Base-by-base conservation (phyloP, 805 yeast species). In the Spathaspora gorwiae region DNA sequence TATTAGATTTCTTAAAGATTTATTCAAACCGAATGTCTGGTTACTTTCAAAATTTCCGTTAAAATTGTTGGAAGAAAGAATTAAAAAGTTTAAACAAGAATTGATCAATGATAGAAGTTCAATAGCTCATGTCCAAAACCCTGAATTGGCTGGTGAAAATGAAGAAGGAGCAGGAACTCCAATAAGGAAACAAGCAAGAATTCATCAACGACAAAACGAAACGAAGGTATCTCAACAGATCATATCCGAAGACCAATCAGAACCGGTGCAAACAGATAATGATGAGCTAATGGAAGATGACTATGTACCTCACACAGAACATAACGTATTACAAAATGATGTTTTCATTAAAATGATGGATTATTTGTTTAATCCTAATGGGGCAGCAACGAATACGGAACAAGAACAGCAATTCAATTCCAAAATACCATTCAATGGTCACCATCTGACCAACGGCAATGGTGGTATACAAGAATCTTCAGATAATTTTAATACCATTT, bases 31-130 rank as follows among this genome's bases (percentile, higher is more conserved):
- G 7, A 26, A 33, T 2, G 36, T 33, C 12, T 39, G 42, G 42
- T 15, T 39, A 12, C 29, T 39, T 19, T 12, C 42, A n/a, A 39
- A 39, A 26, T 15, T 19, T 14, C 42, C 42, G 7, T 32, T 39
- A 13, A 13, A 10, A 15, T 24, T 39, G 35, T 39, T 60, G n/a
- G 47, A 59, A 24, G 44, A 48, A n/a, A 49, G 55, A 35, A 49
- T 62, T 2, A 53, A 53, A 14, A 15, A 49, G 1, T 44, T 62
- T 10, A 54, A 48, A 26, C 44, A 49, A 35, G 66, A 67, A 44
- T 47, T 54, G 13, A 39, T 52, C 38, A 50, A 50, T 12, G 14
- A 10, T 10, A 26, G 12, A 12, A 12, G 37, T 35, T 10, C 26
- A 10, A 32, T 13, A 13, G 35, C 35, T n/a, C 32, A 29, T 9